Conservation (phyloP, 2,329 filamentous ascomycete species). For the Hymenoscyphus fraxineus region DNA sequence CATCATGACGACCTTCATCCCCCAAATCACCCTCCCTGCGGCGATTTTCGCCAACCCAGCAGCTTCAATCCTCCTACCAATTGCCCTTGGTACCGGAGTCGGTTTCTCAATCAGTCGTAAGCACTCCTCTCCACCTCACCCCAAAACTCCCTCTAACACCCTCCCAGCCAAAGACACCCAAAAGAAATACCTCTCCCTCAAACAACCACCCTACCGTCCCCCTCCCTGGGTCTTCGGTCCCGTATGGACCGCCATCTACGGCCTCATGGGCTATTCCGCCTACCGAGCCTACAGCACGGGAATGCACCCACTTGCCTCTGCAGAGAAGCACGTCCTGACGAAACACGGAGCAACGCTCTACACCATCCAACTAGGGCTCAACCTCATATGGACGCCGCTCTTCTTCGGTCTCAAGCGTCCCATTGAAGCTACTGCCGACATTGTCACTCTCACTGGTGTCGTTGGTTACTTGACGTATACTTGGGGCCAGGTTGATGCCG, state of each 20-base stretch:
- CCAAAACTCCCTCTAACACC: slow-evolving; percentile 3
- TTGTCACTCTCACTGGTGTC: slow-evolving; percentile 66
- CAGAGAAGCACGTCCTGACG: slow-evolving; percentile 39
- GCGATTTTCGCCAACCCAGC: slow-evolving; percentile 69
- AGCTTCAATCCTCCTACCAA: slow-evolving; percentile 70
- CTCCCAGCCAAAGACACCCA: slow-evolving; percentile 53
- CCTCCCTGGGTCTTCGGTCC: slow-evolving; percentile 61
- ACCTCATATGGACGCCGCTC: slow-evolving; percentile 86
- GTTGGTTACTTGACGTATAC: slow-evolving; percentile 71
- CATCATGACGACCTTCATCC: slow-evolving; percentile 73
- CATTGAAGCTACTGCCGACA: slow-evolving; percentile 69
- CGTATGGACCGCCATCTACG: slow-evolving; percentile 64
- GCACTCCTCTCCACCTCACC: slow-evolving; percentile 27
- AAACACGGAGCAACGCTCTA: slow-evolving; percentile 75
- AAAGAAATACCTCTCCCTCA: slow-evolving; percentile 60
- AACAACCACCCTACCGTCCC: slow-evolving; percentile 62
- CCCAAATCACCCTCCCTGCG: slow-evolving; percentile 70
- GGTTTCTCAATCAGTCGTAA: slow-evolving; percentile 66
- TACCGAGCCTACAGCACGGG: slow-evolving; percentile 69
- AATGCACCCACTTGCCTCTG: slow-evolving; percentile 45
- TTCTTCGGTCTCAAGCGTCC: slow-evolving; percentile 80
- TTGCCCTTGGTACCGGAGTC: slow-evolving; percentile 68
- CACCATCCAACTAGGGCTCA: slow-evolving; percentile 79
- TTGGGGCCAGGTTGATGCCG: slow-evolving; percentile 70
- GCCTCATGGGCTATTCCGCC: slow-evolving; percentile 82